Evolutionary conservation across 257 asterid species (phyloP).

Genomic region (Primulina huaijiensis): DNA sequence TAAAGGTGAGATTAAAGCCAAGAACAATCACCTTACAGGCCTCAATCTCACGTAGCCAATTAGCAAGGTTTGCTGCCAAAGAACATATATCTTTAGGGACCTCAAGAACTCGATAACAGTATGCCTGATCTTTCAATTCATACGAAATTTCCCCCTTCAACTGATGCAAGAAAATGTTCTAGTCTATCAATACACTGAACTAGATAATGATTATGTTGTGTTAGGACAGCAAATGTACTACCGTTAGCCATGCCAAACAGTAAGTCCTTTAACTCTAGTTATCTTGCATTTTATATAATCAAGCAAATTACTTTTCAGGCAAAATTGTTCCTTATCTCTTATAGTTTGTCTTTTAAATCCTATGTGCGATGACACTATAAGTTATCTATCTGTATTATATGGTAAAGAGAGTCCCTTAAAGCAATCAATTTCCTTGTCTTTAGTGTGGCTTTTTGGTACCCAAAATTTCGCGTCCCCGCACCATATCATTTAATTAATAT

Average conservation of each 20-base stretch:
- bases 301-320: not conserved
- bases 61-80: constrained; percentile 61
- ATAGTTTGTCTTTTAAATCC: not conserved
- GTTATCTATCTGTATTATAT: not conserved
- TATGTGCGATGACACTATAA: not conserved
- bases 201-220: not conserved
- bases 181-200: not conserved
- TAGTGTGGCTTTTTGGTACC: not conserved
- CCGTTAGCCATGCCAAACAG: too few relatives aligned
- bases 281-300: not conserved
- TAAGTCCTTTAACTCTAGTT: too few relatives aligned
- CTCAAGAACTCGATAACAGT: constrained; percentile 53
- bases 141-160: constrained; percentile 80
- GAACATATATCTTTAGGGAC: constrained; percentile 74
- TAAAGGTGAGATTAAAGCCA: too few relatives aligned
- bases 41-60: constrained; percentile 89
- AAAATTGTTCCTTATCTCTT: not conserved
- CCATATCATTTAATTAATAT: too few relatives aligned
- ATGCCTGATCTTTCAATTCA: constrained; percentile 91
- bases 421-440: too few relatives aligned
- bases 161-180: constrained; percentile 37
- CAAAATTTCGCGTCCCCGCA: not conserved
- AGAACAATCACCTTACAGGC: constrained; percentile 68
- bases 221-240: not conserved
- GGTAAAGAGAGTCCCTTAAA: not conserved